These are phyloP conservation scores for Suaeda aralocaspica DNA, from an alignment of 148 eudicot species.

Conservation along the genomic window DNA sequence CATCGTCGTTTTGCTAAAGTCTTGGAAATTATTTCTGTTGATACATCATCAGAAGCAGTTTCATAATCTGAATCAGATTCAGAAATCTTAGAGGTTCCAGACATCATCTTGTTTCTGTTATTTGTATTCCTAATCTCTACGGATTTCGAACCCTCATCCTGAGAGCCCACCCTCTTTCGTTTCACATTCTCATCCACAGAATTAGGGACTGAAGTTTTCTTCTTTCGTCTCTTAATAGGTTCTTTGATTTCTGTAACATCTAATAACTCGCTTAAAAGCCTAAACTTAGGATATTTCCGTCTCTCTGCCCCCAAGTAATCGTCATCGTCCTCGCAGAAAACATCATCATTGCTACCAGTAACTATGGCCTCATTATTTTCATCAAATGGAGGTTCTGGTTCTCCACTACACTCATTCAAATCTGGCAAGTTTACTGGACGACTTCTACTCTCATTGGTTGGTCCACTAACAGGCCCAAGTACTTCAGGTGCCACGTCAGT, in stretches of 20 bases:
- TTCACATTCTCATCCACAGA: slow-evolving; percentile 18
- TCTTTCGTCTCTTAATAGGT: slow-evolving; percentile 20
- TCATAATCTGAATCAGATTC: slow-evolving; percentile 31
- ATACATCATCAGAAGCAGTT: slow-evolving; percentile 35
- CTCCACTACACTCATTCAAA: slow-evolving; percentile 33
- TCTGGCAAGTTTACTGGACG: slow-evolving; percentile 22
- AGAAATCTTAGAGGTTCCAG: slow-evolving; percentile 21
- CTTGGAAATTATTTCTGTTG: slow-evolving; percentile 20
- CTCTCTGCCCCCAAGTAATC: slow-evolving; percentile 33
- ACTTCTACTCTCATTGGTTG: slow-evolving; percentile 8
- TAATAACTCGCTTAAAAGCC: slow-evolving; percentile 56
- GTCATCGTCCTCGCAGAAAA: slow-evolving; percentile 31
- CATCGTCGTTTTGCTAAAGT: slow-evolving; percentile 23
- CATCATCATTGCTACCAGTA: slow-evolving; percentile 16
- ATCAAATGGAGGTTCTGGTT: slow-evolving; percentile 32
- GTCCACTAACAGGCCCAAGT: slow-evolving; percentile 5
- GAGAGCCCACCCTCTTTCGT: slow-evolving; percentile 41
- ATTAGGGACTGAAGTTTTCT: slow-evolving; percentile 18
- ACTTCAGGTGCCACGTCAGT: slow-evolving; percentile 6
- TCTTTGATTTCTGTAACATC: slow-evolving; percentile 21
- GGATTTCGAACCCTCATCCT: slow-evolving; percentile 32
- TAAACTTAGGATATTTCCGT: slow-evolving; percentile 46
- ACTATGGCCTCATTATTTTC: slow-evolving; percentile 21
- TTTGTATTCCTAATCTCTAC: slow-evolving; percentile 8
- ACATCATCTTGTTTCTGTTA: slow-evolving; percentile 31